These are phyloP conservation scores for Penicillium psychrosexuale DNA, from an alignment of 2,329 filamentous ascomycete species.

Conservation along the genomic window DNA sequence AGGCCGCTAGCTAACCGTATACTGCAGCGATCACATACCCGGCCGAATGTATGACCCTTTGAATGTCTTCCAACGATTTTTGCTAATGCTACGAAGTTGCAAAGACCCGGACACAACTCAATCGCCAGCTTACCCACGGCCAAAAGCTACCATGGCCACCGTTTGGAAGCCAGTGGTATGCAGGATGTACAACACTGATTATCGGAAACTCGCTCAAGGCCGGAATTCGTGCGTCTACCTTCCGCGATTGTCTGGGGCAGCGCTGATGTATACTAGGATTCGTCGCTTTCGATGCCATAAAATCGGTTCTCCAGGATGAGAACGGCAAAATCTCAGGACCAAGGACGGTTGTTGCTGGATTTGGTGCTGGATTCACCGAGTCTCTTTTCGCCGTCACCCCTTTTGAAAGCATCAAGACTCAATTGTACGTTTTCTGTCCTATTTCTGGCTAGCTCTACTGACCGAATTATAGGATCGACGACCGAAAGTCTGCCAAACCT, in stretches of 20 bases:
- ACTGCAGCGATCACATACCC: conserved; percentile 79
- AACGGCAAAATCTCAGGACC: conserved; percentile 88
- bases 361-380: conserved; percentile 92
- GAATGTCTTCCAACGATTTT: not conserved
- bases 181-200: conserved; percentile 93
- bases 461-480: conserved; percentile 69
- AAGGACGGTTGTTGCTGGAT: conserved; percentile 85
- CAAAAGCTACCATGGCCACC: conserved; percentile 93
- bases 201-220: conserved; percentile 97
- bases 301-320: conserved; percentile 73
- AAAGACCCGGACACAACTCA: conserved; percentile 92
- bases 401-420: conserved; percentile 97
- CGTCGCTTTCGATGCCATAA: conserved; percentile 95
- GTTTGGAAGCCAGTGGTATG: conserved; percentile 94
- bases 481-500: conserved; percentile 80
- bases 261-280: conserved; percentile 58
- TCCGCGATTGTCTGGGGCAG: not conserved
- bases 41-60: conserved; percentile 69
- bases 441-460: not conserved
- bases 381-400: conserved; percentile 90
- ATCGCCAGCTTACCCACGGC: conserved; percentile 72
- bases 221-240: conserved; percentile 69
- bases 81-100: conserved; percentile 59
- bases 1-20: conserved; percentile 23
- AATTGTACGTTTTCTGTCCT: conserved; percentile 55